A percentile compares a stretch with the other conserved stretches of the same genome.
phyloP scores from a whole-genome alignment of 305 asterid genomes.

The Fraxinus velutina region DNA sequence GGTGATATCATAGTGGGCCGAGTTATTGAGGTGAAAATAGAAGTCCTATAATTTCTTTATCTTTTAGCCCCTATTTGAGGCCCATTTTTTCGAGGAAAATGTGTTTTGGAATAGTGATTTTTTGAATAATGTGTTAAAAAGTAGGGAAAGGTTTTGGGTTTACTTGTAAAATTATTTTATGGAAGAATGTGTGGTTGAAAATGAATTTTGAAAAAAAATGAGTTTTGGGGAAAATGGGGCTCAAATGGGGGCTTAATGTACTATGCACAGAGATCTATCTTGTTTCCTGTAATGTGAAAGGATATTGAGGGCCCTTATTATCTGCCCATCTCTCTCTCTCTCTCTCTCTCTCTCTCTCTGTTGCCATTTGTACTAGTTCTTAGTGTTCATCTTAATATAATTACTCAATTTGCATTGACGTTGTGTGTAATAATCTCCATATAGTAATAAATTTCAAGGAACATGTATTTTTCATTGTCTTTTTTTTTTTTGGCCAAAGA shows the following conservation, averaged over 20 bases:
- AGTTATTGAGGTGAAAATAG: conserved; percentile 63
- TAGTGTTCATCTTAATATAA: not conserved
- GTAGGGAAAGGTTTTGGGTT: too few species aligned
- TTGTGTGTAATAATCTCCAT: conserved; percentile 8
- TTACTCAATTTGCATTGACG: not conserved
- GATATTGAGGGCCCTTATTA: not conserved
- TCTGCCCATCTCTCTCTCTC: not conserved
- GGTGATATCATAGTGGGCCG: conserved; percentile 90
- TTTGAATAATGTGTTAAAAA: too few species aligned
- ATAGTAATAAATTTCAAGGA: not conserved
- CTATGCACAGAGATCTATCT: not conserved
- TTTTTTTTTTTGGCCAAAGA: not conserved
- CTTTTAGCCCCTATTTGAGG: not conserved
- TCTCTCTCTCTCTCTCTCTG: not conserved
- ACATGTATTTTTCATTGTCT: not conserved
- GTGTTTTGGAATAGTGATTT: too few species aligned
- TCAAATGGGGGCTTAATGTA: not conserved
- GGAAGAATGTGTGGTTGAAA: too few species aligned
- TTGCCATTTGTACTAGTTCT: not conserved
- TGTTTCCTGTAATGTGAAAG: not conserved
- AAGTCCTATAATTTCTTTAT: not conserved
- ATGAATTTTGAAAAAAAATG: too few species aligned
- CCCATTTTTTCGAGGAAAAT: too few species aligned
- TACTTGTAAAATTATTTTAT: too few species aligned
- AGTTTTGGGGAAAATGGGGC: too few species aligned